Conservation (phyloP, 257 asterid genomes). For the Paulownia fortunei region DNA sequence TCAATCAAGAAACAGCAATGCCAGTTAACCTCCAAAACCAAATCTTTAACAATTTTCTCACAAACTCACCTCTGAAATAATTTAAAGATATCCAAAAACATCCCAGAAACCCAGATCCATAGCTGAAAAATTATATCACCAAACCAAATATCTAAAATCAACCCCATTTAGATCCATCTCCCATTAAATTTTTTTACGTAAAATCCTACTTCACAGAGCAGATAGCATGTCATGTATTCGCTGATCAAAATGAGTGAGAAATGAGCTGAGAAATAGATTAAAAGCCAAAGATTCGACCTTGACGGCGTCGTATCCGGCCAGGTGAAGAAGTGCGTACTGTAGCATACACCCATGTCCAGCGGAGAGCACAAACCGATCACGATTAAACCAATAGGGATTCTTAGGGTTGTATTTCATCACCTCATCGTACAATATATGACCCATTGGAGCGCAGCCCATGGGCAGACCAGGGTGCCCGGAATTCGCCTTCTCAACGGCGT, state of each 20-base stretch:
- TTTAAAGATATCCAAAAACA: not conserved
- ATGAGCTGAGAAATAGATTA: not conserved
- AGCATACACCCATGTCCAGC: slow-evolving; percentile 99
- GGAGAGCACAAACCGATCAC: slow-evolving; percentile 92
- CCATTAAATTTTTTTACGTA: not conserved
- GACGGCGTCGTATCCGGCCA: slow-evolving; percentile 84
- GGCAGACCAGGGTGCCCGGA: slow-evolving; percentile 96
- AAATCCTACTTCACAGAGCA: not conserved
- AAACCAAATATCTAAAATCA: not conserved
- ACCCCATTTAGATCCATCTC: slow-evolving; percentile 22
- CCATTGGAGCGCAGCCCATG: slow-evolving; percentile 97
- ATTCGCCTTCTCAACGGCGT: slow-evolving; percentile 88
- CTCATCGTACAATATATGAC: slow-evolving; percentile 90
- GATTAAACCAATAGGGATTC: slow-evolving; percentile 93
- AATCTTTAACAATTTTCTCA: not conserved
- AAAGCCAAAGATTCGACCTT: slow-evolving; percentile 44
- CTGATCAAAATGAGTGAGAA: slow-evolving; percentile 13
- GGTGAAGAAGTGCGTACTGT: slow-evolving; percentile 90
- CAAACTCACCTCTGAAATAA: not conserved
- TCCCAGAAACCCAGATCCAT: slow-evolving; percentile 29
- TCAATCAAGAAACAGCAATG: slow-evolving; percentile 1
- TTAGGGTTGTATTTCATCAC: slow-evolving; percentile 96
- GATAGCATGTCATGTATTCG: not conserved
- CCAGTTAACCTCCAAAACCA: not conserved
- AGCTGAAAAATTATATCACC: not conserved